phyloP scores from a whole-genome alignment of 2,329 filamentous ascomycete genomes.

The Nakataea oryzae region DNA sequence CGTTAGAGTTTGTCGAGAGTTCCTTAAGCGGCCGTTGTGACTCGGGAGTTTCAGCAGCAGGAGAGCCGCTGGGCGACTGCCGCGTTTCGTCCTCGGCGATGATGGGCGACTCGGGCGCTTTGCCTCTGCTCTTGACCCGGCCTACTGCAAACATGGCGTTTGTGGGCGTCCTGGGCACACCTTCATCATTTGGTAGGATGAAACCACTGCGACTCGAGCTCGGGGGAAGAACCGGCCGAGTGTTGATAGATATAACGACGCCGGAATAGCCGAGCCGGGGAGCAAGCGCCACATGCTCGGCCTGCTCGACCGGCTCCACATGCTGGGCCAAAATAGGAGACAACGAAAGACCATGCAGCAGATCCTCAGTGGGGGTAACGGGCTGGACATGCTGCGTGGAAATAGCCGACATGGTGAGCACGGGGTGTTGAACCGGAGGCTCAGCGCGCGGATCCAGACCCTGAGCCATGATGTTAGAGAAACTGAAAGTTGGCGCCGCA shows the following conservation, averaged over 20 bases:
- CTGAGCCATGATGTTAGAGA: constrained; percentile 22
- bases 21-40: constrained; percentile 50
- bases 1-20: constrained; percentile 46
- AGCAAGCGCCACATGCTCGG: constrained; percentile 5
- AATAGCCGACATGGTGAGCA: constrained; percentile 13
- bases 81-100: constrained; percentile 58
- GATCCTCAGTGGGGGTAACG: constrained; percentile 9
- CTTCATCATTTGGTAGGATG: constrained; percentile 39
- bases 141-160: constrained; percentile 29
- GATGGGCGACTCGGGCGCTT: constrained; percentile 26
- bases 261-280: constrained; percentile 29
- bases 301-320: constrained; percentile 15
- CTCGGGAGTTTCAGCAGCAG: constrained; percentile 36
- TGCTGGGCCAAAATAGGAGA: constrained; percentile 24
- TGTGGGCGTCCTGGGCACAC: constrained; percentile 26
- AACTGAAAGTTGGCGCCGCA: constrained; percentile 14
- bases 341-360: constrained; percentile 19
- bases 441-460: constrained; percentile 12
- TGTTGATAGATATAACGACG: constrained; percentile 27
- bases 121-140: constrained; percentile 32
- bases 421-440: not conserved
- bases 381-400: constrained; percentile 16
- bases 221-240: constrained; percentile 32
- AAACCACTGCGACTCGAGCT: constrained; percentile 46
- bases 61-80: constrained; percentile 34